Evolutionary conservation across 2,329 filamentous ascomycete species (phyloP), one percentile per base, ranked within the genome.

Genomic region (Nigrograna mackinnonii): DNA sequence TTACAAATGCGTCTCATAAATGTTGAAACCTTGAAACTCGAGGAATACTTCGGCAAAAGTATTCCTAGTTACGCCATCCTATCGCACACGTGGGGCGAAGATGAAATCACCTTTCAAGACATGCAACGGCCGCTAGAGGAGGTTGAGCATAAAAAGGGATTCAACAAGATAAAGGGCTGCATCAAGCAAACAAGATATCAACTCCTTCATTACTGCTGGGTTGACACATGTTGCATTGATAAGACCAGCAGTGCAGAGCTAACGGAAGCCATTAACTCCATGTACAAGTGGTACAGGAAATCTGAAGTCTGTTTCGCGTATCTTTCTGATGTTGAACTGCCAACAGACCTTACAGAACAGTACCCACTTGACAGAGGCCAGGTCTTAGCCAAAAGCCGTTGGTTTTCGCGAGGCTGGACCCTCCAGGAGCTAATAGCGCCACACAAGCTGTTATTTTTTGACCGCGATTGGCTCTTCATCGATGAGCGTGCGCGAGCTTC

Each of bases 231-330:
- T 26, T 54, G 49, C 28, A 50, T 50, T 18, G 47, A 47, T 35
- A 52, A 52, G 24, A 26, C 13, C 6, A 54, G 48, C 32, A 49
- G 48, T 28, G 31, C 50, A 2, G 50, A 54, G 22, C 40, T 52
- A 9, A 37, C 40, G 5, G 48, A 51, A 38, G 41, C 48, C 5
- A 54, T 49, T 21, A 52, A 54, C 32, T 53, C 51, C 13, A 55
- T 57, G 54, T 57, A 39, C 35, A 19, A 26, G 5, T 57, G 52
- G 52, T 57, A 57, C 24, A 9, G 9, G 24, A n/a, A 28, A 9
- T 28, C 24, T n/a, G 9, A 28, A 28, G n/a, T 28, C 24, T 28
- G 24, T n/a, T 28, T 9, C n/a, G 24, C 24, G n/a, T 28, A 28
- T n/a, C 24, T 28, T n/a, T 9, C 9, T 9, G 24, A 28, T 28